A percentile compares a stretch with the other conserved stretches of the same genome.
Conservation (phyloP, 129 eudicot species). For the Tagetes patula region DNA sequence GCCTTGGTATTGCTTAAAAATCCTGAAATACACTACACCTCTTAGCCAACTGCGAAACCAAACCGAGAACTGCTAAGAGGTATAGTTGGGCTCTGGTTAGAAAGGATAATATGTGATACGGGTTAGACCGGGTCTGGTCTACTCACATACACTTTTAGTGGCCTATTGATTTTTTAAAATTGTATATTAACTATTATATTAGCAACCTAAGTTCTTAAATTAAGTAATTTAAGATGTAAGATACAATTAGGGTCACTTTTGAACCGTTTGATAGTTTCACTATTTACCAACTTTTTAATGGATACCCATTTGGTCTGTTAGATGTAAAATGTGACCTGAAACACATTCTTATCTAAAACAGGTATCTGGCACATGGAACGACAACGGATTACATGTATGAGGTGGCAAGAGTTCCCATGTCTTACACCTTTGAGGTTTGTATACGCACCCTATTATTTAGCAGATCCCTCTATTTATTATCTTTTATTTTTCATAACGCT, state of each 20-base stretch:
- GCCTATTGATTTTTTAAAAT: neutral
- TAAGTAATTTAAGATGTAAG: neutral
- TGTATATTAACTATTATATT: neutral
- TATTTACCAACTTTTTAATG: neutral
- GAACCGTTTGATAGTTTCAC: neutral
- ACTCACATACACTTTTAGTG: neutral
- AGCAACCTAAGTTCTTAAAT: neutral
- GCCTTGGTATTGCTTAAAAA: no score
- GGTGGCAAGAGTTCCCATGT: slow-evolving; percentile 88
- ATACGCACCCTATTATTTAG: neutral
- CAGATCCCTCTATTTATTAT: neutral
- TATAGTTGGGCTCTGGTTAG: neutral
- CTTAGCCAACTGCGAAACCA: no score
- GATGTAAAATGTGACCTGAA: neutral
- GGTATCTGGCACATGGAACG: slow-evolving; percentile 96
- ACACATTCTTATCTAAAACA: slow-evolving; percentile 23
- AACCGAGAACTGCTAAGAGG: neutral
- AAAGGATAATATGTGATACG: neutral
- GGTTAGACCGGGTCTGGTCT: neutral
- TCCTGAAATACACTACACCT: no score
- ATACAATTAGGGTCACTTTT: neutral
- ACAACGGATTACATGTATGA: slow-evolving; percentile 98
- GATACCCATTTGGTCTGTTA: neutral
- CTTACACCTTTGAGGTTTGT: slow-evolving; percentile 94
- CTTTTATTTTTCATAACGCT: slow-evolving; percentile 5